phyloP scores from a whole-genome alignment of 2,329 filamentous ascomycete species.

The Botrytis fabae region DNA sequence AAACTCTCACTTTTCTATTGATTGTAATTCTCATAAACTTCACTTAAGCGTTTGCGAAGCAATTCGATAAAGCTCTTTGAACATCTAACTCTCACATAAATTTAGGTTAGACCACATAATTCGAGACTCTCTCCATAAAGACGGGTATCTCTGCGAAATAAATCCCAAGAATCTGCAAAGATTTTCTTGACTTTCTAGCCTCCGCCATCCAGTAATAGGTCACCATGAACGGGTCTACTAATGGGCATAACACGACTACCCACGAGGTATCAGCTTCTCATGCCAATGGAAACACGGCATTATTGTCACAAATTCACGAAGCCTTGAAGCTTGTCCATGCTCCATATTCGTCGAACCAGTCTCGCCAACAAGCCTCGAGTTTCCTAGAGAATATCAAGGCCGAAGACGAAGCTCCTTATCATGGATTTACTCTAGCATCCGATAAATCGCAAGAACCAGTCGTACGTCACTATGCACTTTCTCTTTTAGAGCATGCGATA shows the following conservation, averaged over 20 bases:
- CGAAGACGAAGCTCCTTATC: slow-evolving; percentile 73
- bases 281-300: slow-evolving; percentile 45
- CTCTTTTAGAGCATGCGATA: slow-evolving; percentile 85
- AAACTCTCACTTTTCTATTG: slow-evolving; percentile 3
- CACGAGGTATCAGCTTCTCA: slow-evolving; percentile 32
- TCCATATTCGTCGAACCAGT: slow-evolving; percentile 75
- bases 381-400: slow-evolving; percentile 87
- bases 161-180: not conserved
- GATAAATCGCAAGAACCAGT: slow-evolving; percentile 74
- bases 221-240: slow-evolving; percentile 37
- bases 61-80: slow-evolving; percentile 21
- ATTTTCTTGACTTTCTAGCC: not conserved
- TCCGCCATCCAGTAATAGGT: not conserved
- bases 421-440: slow-evolving; percentile 80
- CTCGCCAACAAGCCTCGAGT: slow-evolving; percentile 76
- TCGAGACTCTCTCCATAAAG: not conserved
- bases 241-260: slow-evolving; percentile 28
- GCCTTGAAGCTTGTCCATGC: slow-evolving; percentile 88
- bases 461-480: slow-evolving; percentile 91
- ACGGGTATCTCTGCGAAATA: not conserved
- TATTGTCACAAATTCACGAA: slow-evolving; percentile 71
- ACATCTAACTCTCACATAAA: not conserved
- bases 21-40: slow-evolving; percentile 17
- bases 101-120: slow-evolving; percentile 11
- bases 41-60: not conserved